Evolutionary conservation across 2,329 filamentous ascomycete species (phyloP), one percentile per base, ranked within the genome.

Genomic region (Talaromyces funiculosus): DNA sequence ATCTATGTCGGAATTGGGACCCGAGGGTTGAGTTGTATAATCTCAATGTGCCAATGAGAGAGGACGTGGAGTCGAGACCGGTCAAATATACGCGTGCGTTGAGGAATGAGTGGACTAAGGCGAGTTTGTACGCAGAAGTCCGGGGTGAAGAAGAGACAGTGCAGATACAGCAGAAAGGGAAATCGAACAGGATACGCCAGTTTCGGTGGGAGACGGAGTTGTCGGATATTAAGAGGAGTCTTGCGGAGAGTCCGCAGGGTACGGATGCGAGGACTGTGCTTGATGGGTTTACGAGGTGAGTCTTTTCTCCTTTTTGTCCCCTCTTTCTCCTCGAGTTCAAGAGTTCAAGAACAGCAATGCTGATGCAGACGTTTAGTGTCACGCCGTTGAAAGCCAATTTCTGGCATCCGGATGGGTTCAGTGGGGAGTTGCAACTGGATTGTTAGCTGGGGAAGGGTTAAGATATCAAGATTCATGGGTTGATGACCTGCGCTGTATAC

Each of bases 171-270:
- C 26, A 78, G 62, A 47, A 29, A n/a, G 24, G 31, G 1, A 26
- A 26, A 10, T 20, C 20, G 45, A 37, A 37, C 16, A 43, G 57
- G 6, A 87, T 93, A 73, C 89, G 89, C 70, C 88, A 93, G 74
- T 97, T 96, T 80, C 92, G 92, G 75, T 97, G 92, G 92, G 85
- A 88, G 51, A 91, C 92, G 10, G 84, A 84, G 64, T 90, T 96
- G 72, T 83, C 85, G 29, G 92, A 95, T 74, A 90, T 97, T 29
- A 90, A 92, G 74, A 85, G 89, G 74, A 90, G 87, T 64, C 88
- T 96, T 24, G 86, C 90, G 67, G 83, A 87, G 63, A 85, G 87
- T 45, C 80, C 82, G 57, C 88, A 89, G 8, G 91, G 90, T 1
- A 94, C 90, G 64, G 92, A 97, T 77, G 92, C 92, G 2, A 95